A percentile compares a stretch with the other conserved stretches of the same genome.
These are phyloP conservation scores for Sorghum bicolor DNA, from an alignment of 176 grass and related monocot species.

Conservation along the genomic window Sorghum_bicolor_NCBIv3 NC_012876.2:1640501-1641000, in stretches of 20 bases:
- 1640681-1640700: not conserved
- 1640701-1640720: not conserved
- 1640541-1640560: conserved; percentile 4
- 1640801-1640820: not conserved
- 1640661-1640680: not conserved
- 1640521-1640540: not conserved
- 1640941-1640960: not conserved
- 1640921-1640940: conserved; percentile 11
- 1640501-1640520: not conserved
- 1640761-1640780: conserved; percentile 2
- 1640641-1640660: not conserved
- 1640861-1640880: conserved; percentile 33
- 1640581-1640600: not conserved
- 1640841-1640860: not conserved
- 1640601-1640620: not conserved
- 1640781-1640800: not conserved
- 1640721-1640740: not conserved
- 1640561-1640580: not conserved
- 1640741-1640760: not conserved
- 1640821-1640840: not conserved
- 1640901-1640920: not conserved
- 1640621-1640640: not conserved
- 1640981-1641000: not conserved
- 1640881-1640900: conserved; percentile 9
- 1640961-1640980: not conserved